Base-by-base conservation (phyloP, 2,329 filamentous ascomycete species). In the Pochonia chlamydosporia region DNA sequence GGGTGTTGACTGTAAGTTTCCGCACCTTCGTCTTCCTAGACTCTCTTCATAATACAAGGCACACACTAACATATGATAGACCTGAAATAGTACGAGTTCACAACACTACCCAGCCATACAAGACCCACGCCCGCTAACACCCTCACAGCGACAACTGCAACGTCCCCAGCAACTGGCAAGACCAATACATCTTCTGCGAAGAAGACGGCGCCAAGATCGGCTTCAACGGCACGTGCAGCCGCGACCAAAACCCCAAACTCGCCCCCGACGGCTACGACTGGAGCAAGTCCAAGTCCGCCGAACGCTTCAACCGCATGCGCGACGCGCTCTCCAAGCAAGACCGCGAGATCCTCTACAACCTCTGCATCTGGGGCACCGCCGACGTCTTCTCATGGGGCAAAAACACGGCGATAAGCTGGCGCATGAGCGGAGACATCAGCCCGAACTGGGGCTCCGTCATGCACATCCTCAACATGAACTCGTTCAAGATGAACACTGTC, bases 321-420 rank as follows among this genome's bases (percentile, higher is more conserved):
- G 69, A 79, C 55, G 74, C 74, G 1, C 62, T 81, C 3, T 55
- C 67, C 1, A 64, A 54, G 18, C 68, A 72, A 44, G 62, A 70
- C 41, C 63, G 68, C 13, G 64, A 69, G 0, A 79, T 80, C 11
- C 57, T 74, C 4, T 79, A 73, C 58, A 73, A 66, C 10, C 61
- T 81, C 13, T 81, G 76, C 55, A 67, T 73, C 25, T 80, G 77
- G 76, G 78, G 78, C 4, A 57, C 68, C 14, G 75, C 71, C 0
- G 63, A 71, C 14, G 74, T 79, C 4, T 67, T 71, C 44, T 55
- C 58, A 3, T 81, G 76, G 75, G 78, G 71, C 6, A 70, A 70
- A 46, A 53, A 59, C 5, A 73, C 69, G 0, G 75, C 71, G 2
- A 71, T 73, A 47, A 73, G 68, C 23, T 76, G 66, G 69, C 64